These are phyloP conservation scores for Suhomyces kunorum DNA, from an alignment of 1,139 yeast genomes.

Conservation along the genomic window DNA sequence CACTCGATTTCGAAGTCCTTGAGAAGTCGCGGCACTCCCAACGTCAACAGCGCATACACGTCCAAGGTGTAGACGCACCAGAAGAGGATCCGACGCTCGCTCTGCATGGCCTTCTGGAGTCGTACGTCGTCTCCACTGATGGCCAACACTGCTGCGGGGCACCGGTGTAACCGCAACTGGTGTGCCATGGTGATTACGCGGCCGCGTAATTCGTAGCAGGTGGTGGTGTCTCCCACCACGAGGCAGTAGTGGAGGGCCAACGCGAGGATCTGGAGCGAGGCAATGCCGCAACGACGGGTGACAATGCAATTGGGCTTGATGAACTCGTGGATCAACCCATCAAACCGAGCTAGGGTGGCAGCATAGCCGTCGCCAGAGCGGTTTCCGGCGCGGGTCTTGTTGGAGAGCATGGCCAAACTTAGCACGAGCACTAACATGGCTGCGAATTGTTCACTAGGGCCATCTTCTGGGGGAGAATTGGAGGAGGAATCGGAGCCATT, in stretches of 20 bases:
- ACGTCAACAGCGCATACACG: constrained; percentile 67
- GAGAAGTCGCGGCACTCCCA: constrained; percentile 80
- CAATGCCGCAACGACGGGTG: constrained; percentile 61
- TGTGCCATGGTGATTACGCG: constrained; percentile 81
- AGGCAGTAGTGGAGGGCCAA: constrained; percentile 72
- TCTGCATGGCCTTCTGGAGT: constrained; percentile 61
- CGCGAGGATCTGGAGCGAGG: constrained; percentile 68
- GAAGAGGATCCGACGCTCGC: constrained; percentile 76
- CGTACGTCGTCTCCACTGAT: constrained; percentile 48
- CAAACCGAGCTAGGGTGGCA: constrained; percentile 45
- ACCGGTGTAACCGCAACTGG: constrained; percentile 79
- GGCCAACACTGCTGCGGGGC: constrained; percentile 79
- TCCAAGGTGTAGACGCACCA: constrained; percentile 86
- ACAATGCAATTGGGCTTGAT: constrained; percentile 53
- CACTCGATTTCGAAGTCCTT: constrained; percentile 85
- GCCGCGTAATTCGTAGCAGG: constrained; percentile 76
- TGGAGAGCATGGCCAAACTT: constrained; percentile 58
- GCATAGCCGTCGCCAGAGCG: constrained; percentile 17
- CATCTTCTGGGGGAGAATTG: too few species aligned
- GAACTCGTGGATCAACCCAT: constrained; percentile 53
- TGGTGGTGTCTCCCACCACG: constrained; percentile 70
- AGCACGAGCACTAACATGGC: constrained; percentile 58
- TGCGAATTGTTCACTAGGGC: constrained; percentile 57
- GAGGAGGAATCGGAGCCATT: too few species aligned
- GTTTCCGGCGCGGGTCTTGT: constrained; percentile 24